Evolutionary conservation across 257 asterid genomes (phyloP).

Genomic region (Forsythia viridissima): DNA sequence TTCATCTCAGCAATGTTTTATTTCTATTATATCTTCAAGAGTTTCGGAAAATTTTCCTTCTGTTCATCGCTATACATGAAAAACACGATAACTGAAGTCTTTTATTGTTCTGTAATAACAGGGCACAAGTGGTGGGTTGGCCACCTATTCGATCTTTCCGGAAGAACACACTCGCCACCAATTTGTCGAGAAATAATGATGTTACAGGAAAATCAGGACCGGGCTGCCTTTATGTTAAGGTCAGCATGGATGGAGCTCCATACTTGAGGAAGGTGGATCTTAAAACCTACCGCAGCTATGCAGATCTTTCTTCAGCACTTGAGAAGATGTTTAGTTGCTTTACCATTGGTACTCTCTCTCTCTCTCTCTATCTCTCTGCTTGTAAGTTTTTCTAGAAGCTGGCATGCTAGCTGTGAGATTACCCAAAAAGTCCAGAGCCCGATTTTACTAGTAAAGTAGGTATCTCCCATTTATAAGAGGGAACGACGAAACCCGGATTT

Average conservation of each 20-base stretch:
- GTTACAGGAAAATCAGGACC: slow-evolving; percentile 39
- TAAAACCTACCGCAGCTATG: slow-evolving; percentile 55
- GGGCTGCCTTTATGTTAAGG: slow-evolving; percentile 67
- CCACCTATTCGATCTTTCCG: slow-evolving; percentile 85
- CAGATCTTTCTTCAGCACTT: slow-evolving; percentile 70
- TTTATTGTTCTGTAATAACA: slow-evolving; percentile 27
- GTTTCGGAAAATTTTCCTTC: not conserved
- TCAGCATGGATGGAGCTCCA: slow-evolving; percentile 95
- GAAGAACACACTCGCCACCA: slow-evolving; percentile 61
- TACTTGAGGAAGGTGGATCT: slow-evolving; percentile 81
- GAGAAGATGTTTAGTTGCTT: slow-evolving; percentile 87
- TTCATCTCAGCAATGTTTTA: not conserved
- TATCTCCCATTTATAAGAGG: too few species aligned
- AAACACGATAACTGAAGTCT: not conserved
- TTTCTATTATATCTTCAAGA: not conserved
- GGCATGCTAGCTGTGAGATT: too few species aligned
- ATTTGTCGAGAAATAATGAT: slow-evolving; percentile 40
- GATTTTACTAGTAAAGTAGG: too few species aligned
- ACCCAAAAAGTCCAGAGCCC: not conserved
- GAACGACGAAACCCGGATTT: too few species aligned
- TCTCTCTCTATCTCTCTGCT: not conserved
- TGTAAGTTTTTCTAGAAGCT: not conserved
- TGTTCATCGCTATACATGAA: not conserved
- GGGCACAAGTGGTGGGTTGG: slow-evolving; percentile 93
- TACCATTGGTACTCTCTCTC: slow-evolving; percentile 54